A percentile compares a stretch with the other conserved stretches of the same genome.
Evolutionary conservation across 2,329 filamentous ascomycete genomes (phyloP).

Genomic region (Ophiostoma pallidulum): DNA sequence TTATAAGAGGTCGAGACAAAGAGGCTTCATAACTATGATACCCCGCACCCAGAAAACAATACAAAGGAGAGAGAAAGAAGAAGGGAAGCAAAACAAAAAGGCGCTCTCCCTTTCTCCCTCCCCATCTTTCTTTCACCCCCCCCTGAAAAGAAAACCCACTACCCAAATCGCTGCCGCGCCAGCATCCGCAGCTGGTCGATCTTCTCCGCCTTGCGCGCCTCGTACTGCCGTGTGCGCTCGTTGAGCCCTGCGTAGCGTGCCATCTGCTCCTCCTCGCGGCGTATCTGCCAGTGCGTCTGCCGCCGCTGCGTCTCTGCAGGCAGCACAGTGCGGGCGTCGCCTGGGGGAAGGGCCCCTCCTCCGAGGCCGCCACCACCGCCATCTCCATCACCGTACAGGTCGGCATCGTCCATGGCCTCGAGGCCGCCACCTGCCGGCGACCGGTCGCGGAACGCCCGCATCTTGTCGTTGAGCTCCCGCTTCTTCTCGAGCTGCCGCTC

Average conservation of each 20-base stretch:
- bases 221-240: slow-evolving; percentile 9
- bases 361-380: too few relatives aligned
- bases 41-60: too few relatives aligned
- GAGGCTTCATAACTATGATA: too few relatives aligned
- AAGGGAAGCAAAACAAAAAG: too few relatives aligned
- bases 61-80: too few relatives aligned
- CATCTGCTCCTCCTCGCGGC: slow-evolving; percentile 12
- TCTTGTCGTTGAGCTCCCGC: slow-evolving; percentile 58
- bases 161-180: slow-evolving; percentile 11
- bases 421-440: slow-evolving; percentile 51
- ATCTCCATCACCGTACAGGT: slow-evolving; percentile 67
- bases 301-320: slow-evolving; percentile 52
- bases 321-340: too few relatives aligned
- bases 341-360: too few relatives aligned
- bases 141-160: too few relatives aligned
- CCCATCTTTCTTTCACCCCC: too few relatives aligned
- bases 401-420: slow-evolving; percentile 61
- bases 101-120: too few relatives aligned
- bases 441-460: slow-evolving; percentile 62
- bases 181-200: slow-evolving; percentile 5
- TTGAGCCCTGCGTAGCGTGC: slow-evolving; percentile 6
- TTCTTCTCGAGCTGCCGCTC: slow-evolving; percentile 85
- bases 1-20: too few relatives aligned
- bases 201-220: slow-evolving; percentile 7
- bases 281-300: slow-evolving; percentile 44